Evolutionary conservation across 768 basidiomycete species (phyloP), one percentile per base, ranked within the genome.

Genomic region (Pleurotus giganteus): DNA sequence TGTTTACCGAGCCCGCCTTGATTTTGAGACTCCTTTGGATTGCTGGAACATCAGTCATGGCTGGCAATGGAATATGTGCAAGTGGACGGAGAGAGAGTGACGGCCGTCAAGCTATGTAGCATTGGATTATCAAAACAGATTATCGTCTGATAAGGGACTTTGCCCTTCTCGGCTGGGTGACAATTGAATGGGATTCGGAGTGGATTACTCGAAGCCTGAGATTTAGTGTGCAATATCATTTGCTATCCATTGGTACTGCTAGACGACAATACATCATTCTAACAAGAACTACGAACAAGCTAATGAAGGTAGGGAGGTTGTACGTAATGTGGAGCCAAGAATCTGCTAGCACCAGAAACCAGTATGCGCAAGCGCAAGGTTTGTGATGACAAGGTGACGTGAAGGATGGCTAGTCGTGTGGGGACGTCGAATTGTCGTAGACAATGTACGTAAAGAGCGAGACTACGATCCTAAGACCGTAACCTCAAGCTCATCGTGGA

Each of bases 11-110:
- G 26, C 83, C 84, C 4, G 83, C 63, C 72, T 90, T 91, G 75
- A 92, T 93, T 69, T 82, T 88, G 58, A 94, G 80, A 62, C 91
- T 88, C 51, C 81, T 80, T 47, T 77, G 77, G 46, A 84, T 64
- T 26, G 79, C 70, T 47, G 74, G 69, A 31, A 69, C 61, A 59
- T 84, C 80, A 62, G 69, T 79, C 81, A 83, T 84, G 31, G 56
- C 69, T 11, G 47, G 44, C 41, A 23, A 31, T 32, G 19, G 19
- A 12, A 17, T 11, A 15, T 2, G 5, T 41, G 9, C 31, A 41
- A 41, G 39, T 41, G 39, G 39, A 34, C 7, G 32, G 32, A 34
- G 15, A 15, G 32, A 34, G 15, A 34, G 8, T 7, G 15, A 7
- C 32, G 15, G n/a, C n/a, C n/a, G n/a, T n/a, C n/a, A n/a, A n/a